Conservation (phyloP, 2,329 filamentous ascomycete genomes). For the Beauveria rudraprayagi region DNA sequence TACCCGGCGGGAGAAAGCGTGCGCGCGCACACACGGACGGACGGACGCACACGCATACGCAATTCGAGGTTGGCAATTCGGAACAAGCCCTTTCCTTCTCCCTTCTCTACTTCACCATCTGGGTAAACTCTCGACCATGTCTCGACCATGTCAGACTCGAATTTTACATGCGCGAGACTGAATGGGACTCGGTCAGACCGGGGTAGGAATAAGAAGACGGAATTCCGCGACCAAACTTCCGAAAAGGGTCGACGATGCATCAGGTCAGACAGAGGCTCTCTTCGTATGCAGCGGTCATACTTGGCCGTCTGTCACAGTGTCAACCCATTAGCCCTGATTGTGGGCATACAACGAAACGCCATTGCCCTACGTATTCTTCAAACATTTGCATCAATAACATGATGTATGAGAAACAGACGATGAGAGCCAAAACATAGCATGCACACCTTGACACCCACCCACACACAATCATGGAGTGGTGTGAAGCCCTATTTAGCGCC, state of each 20-base stretch:
- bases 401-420: not conserved
- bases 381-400: not conserved
- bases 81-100: not conserved
- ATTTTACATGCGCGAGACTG: not conserved
- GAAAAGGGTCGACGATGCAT: not conserved
- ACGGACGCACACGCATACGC: not conserved
- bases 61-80: not conserved
- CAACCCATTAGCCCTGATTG: no score
- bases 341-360: no score
- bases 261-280: no score
- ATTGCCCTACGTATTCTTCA: no score
- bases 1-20: constrained; percentile 3
- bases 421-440: not conserved
- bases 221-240: not conserved
- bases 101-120: not conserved
- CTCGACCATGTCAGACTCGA: not conserved
- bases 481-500: not conserved
- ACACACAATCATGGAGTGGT: not conserved
- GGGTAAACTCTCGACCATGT: not conserved
- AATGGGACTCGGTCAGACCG: not conserved
- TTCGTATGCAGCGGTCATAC: no score
- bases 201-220: not conserved
- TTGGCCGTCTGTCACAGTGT: no score
- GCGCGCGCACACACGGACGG: not conserved
- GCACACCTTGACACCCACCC: not conserved